Percentiles rank a stretch among this genome's conserved stretches.
Evolutionary conservation across 2,329 filamentous ascomycete genomes (phyloP).

Genomic region (Dactylellina haptotyla): DNA sequence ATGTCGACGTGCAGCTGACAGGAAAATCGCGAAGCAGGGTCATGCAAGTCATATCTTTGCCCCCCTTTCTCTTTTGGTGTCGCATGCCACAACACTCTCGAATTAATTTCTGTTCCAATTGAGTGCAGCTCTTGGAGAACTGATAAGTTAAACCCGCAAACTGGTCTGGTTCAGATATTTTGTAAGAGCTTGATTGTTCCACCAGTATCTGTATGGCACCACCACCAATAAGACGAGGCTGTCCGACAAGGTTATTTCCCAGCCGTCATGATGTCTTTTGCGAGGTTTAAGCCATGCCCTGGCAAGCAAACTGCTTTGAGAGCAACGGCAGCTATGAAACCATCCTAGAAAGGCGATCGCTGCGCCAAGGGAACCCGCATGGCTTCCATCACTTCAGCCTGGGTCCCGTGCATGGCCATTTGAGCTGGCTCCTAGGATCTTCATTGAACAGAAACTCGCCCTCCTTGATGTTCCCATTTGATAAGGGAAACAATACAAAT

Average conservation of each 20-base stretch:
- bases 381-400: constrained; percentile 25
- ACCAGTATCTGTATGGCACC: neutral
- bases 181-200: neutral
- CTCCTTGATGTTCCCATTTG: neutral
- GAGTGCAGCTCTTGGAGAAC: neutral
- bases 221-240: neutral
- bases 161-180: neutral
- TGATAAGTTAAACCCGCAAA: neutral
- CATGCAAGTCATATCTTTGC: constrained; percentile 2
- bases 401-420: constrained; percentile 30
- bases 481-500: neutral
- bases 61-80: constrained; percentile 4
- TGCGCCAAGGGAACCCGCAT: constrained; percentile 42
- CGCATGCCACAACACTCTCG: neutral
- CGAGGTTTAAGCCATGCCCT: neutral
- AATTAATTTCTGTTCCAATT: neutral
- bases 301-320: neutral
- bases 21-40: neutral
- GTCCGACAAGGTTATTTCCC: neutral
- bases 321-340: constrained; percentile 21
- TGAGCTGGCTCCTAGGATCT: constrained; percentile 5
- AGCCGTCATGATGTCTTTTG: neutral
- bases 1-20: constrained; percentile 4
- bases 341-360: constrained; percentile 38
- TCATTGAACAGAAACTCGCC: neutral